Evolutionary conservation across 176 grass and related monocot genomes (phyloP).

Genomic region (Tillandsia leiboldiana): DNA sequence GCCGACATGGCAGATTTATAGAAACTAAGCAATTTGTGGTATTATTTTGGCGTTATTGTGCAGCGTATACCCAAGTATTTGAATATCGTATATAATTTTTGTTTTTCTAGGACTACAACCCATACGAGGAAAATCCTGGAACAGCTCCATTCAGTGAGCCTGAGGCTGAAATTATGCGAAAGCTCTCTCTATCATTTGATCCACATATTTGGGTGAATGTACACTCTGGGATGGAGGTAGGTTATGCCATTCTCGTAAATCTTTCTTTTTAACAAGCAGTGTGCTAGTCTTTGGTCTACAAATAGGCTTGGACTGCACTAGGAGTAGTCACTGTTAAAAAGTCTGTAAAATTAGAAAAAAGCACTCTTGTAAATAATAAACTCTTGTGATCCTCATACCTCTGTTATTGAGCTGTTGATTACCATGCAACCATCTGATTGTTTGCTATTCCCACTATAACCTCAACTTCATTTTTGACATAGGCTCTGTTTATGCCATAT

Average conservation of each 20-base stretch:
- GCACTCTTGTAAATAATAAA: no score
- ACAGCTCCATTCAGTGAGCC: slow-evolving; percentile 86
- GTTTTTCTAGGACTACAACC: slow-evolving; percentile 68
- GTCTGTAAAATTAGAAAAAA: neutral
- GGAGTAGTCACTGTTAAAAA: no score
- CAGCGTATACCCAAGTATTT: neutral
- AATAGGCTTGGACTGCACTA: no score
- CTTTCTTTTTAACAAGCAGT: neutral
- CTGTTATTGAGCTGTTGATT: no score
- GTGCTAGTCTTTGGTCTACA: no score
- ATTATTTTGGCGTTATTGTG: neutral
- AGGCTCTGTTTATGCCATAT: slow-evolving; percentile 99
- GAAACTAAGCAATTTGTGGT: neutral
- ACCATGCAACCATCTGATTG: neutral
- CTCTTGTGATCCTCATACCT: no score
- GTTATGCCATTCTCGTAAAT: slow-evolving; percentile 1
- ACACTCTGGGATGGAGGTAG: slow-evolving; percentile 99
- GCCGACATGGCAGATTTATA: no score
- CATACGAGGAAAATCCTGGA: slow-evolving; percentile 88
- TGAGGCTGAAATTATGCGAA: slow-evolving; percentile 85
- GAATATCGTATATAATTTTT: neutral
- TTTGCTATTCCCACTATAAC: neutral
- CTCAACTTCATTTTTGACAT: slow-evolving; percentile 3
- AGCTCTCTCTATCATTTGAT: slow-evolving; percentile 71
- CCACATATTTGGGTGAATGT: slow-evolving; percentile 97